Conservation (phyloP, 1,284 basidiomycete species). For the Macrocystidia cucumis region DNA sequence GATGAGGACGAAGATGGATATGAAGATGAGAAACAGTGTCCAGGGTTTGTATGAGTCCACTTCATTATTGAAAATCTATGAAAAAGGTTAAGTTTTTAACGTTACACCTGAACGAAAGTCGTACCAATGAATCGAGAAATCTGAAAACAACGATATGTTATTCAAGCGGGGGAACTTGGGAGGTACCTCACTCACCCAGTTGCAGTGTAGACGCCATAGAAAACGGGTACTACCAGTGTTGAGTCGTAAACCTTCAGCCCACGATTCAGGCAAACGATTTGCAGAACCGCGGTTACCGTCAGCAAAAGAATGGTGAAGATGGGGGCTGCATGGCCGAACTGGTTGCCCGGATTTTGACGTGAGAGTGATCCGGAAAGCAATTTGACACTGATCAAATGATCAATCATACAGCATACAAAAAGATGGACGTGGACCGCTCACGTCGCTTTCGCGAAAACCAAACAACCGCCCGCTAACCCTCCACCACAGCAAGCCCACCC, state of each 20-base stretch:
- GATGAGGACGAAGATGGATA: conserved; percentile 79
- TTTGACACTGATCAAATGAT: conserved; percentile 47
- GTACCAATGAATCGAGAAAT: conserved; percentile 25
- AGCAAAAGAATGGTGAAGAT: conserved; percentile 83
- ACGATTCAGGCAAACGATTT: conserved; percentile 87
- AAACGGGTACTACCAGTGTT: conserved; percentile 70
- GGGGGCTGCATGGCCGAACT: conserved; percentile 75
- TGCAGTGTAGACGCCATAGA: conserved; percentile 66
- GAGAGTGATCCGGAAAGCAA: conserved; percentile 68
- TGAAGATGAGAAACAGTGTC: conserved; percentile 81
- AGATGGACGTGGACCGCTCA: conserved; percentile 29
- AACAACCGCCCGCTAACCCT: conserved; percentile 77
- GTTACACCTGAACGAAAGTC: conserved; percentile 4
- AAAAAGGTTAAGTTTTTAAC: neutral
- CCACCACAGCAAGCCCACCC: conserved; percentile 91
- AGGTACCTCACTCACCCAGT: conserved; percentile 37
- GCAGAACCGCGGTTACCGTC: conserved; percentile 72
- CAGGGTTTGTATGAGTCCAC: conserved; percentile 78
- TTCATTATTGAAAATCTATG: conserved; percentile 75
- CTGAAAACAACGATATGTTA: conserved; percentile 11
- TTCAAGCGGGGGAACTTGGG: conserved; percentile 1
- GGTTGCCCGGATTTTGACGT: conserved; percentile 75
- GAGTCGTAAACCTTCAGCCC: conserved; percentile 78
- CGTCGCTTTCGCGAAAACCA: conserved; percentile 90
- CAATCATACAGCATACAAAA: conserved; percentile 6